These are phyloP conservation scores for Monosporascus sp. DNA, from an alignment of 2,329 filamentous ascomycete genomes.

Conservation along the genomic window DNA sequence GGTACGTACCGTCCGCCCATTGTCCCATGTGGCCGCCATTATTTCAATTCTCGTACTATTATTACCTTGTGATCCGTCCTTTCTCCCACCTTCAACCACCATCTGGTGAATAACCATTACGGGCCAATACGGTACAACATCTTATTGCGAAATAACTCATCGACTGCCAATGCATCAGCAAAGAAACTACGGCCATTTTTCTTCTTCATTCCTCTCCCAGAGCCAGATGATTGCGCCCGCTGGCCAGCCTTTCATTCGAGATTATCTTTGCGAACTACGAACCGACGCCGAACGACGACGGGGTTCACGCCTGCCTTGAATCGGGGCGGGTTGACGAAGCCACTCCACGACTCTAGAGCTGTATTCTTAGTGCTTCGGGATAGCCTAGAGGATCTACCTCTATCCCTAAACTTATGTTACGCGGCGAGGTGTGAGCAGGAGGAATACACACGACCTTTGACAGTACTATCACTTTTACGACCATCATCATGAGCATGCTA, in stretches of 20 bases:
- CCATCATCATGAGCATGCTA: conserved; percentile 33
- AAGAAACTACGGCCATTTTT: conserved; percentile 35
- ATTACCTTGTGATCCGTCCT: not conserved
- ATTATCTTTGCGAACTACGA: conserved; percentile 46
- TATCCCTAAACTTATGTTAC: conserved; percentile 2
- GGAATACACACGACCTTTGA: not conserved
- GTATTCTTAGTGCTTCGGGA: not conserved
- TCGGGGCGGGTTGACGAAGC: conserved; percentile 23
- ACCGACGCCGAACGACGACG: conserved; percentile 56
- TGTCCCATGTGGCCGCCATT: too few relatives aligned
- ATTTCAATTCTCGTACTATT: not conserved
- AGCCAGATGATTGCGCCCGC: conserved; percentile 54
- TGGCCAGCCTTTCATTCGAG: conserved; percentile 43
- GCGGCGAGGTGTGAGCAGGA: not conserved
- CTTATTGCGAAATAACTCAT: not conserved
- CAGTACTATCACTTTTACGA: not conserved
- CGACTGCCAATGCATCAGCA: conserved; percentile 52
- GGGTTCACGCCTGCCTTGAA: conserved; percentile 42
- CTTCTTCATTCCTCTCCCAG: conserved; percentile 45
- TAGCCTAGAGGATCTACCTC: not conserved
- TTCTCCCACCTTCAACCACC: conserved; percentile 6
- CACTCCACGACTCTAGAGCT: not conserved
- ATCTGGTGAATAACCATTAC: conserved; percentile 13
- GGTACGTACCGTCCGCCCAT: too few relatives aligned
- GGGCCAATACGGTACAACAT: not conserved